Evolutionary conservation across 768 basidiomycete species (phyloP), one percentile per base, ranked within the genome.

Genomic region (Gloeostereum incarnatum): DNA sequence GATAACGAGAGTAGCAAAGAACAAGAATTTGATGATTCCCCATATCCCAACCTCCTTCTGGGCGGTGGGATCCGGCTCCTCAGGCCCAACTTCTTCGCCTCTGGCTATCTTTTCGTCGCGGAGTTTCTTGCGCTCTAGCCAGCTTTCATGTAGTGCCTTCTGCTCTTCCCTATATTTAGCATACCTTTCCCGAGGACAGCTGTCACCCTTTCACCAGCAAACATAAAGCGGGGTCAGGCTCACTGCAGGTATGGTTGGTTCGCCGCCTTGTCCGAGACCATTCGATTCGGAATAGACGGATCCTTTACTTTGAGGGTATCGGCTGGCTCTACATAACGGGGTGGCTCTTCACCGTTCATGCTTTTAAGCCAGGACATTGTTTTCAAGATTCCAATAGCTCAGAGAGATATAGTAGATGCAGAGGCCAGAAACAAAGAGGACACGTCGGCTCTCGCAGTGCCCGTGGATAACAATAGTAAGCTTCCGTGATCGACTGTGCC

Each of bases 191-290:
- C 13, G 35, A 41, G 30, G 37, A 40, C 49, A 19, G 47, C 35
- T 31, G 30, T 35, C 17, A 14, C 25, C 17, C 22, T 22, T 8
- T n/a, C n/a, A 24, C 17, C 17, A 29, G 27, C 23, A 20, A 27
- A 18, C 6, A 9, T n/a, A 36, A 39, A 27, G 22, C 36, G n/a
- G 38, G 29, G 43, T 36, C 21, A 56, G 51, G 70, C 79, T 46
- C 63, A 90, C 78, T 76, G 76, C 20, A 93, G 72, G 60, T 88
- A 91, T 6, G 92, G 87, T 42, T 69, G 67, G 61, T 94, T 96
- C 21, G 90, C 87, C 30, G 75, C 60, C 64, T 93, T 94, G 45
- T 73, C 75, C 19, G 81, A 74, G 26, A 93, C 86, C 67, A 74
- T 72, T 48, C 84, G 71, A 41, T 71, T 68, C 2, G 79, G 73